Percentiles rank a stretch among this genome's conserved stretches.
Evolutionary conservation across 116 monocot species (phyloP).

Genomic region (Iris pallida): DNA sequence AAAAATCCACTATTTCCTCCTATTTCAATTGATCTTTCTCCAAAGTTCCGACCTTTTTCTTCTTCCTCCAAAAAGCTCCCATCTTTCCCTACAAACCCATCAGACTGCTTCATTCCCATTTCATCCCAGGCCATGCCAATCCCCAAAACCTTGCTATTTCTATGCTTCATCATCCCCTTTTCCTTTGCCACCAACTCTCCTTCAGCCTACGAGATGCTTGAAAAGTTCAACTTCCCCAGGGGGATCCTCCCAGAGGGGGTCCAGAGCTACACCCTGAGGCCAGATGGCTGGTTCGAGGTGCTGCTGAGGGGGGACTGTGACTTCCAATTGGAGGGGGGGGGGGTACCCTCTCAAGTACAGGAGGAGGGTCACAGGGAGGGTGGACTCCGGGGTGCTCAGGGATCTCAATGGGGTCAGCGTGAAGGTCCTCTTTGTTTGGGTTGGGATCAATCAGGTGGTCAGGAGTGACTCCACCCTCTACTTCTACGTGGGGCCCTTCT

Average conservation of each 20-base stretch:
- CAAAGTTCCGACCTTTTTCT: too few species aligned
- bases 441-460: conserved; percentile 45
- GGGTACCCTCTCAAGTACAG: conserved; percentile 55
- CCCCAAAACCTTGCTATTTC: background rate
- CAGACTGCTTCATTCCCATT: background rate
- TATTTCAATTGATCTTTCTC: too few species aligned
- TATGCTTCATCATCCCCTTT: background rate
- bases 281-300: conserved; percentile 54
- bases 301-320: conserved; percentile 35
- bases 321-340: conserved; percentile 28
- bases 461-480: conserved; percentile 16
- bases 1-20: too few species aligned
- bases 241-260: conserved; percentile 77
- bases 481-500: conserved; percentile 74
- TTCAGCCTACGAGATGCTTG: conserved; percentile 54
- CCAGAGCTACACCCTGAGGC: conserved; percentile 31
- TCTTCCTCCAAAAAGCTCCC: background rate
- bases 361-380: conserved; percentile 37
- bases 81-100: background rate
- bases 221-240: conserved; percentile 51
- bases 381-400: conserved; percentile 23
- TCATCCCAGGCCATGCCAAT: background rate
- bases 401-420: conserved; percentile 52
- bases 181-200: conserved; percentile 13
- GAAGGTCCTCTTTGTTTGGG: conserved; percentile 50